phyloP scores from a whole-genome alignment of 805 yeast species.

The Metschnikowia drakensbergensis region DNA sequence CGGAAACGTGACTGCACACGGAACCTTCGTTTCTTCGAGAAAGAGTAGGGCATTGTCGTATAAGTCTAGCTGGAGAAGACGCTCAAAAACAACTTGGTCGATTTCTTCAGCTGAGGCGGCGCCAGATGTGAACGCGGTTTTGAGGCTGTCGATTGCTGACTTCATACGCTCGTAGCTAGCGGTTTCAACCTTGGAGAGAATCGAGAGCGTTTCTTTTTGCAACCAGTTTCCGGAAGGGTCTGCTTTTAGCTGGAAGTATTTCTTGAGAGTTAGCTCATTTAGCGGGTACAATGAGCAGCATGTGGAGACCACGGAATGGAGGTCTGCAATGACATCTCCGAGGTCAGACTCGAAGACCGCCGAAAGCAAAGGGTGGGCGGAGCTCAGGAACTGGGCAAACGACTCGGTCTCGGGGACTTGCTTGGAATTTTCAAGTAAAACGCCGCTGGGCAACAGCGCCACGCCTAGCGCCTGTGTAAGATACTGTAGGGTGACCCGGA shows the following conservation, averaged over 20 bases:
- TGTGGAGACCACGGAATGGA: slow-evolving; percentile 17
- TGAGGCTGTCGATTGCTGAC: slow-evolving; percentile 20
- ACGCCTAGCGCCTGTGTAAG: slow-evolving; percentile 2
- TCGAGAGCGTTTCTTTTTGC: slow-evolving; percentile 27
- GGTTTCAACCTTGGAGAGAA: slow-evolving; percentile 22
- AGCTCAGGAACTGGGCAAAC: slow-evolving; percentile 18
- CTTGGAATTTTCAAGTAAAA: not conserved
- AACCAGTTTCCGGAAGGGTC: slow-evolving; percentile 9
- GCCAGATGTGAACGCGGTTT: slow-evolving; percentile 18
- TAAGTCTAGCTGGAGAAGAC: slow-evolving; percentile 27
- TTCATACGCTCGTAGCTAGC: slow-evolving; percentile 23
- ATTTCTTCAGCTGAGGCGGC: slow-evolving; percentile 13
- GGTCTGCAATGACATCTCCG: not conserved
- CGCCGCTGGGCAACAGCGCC: not conserved
- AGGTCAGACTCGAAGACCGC: not conserved
- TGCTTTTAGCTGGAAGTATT: slow-evolving; percentile 26
- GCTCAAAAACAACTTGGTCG: slow-evolving; percentile 24
- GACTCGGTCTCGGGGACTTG: slow-evolving; percentile 2
- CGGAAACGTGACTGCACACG: slow-evolving; percentile 3
- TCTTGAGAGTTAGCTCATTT: slow-evolving; percentile 31
- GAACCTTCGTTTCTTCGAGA: slow-evolving; percentile 15
- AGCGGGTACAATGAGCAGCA: slow-evolving; percentile 34
- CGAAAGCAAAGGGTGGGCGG: slow-evolving; percentile 5
- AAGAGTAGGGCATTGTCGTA: slow-evolving; percentile 23
- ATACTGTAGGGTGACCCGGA: slow-evolving; percentile 22